Base-by-base conservation (phyloP, 1,284 basidiomycete species). In the Athelia psychrophila region DNA sequence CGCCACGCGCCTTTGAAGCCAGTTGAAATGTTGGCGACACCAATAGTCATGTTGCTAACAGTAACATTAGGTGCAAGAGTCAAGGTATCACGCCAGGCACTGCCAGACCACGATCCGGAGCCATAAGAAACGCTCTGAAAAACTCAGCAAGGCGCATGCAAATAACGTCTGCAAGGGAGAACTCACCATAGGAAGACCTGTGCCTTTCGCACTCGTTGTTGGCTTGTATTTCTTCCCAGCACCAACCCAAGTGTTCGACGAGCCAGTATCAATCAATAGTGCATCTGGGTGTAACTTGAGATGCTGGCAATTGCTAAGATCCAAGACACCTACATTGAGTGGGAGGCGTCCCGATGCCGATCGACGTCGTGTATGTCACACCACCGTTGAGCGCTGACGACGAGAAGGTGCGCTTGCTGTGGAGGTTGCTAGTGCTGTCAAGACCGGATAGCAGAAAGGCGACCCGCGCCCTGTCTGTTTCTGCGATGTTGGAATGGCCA, bases 41-140 rank as follows among this genome's bases (percentile, higher is more conserved):
- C 83, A 53, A 86, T 82, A 16, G 79, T 81, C 60, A 85, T 83
- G 15, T 64, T 49, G 13, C 27, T 30, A 30, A 30, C 27, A 13
- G 13, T 47, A 13, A 20, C 13, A 20, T 19, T 42, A 23, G 18
- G 40, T 16, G 40, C 18, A 42, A 30, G 27, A 30, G 27, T 30
- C 27, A 30, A 13, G 6, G 27, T 30, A 30, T 30, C 27, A 13
- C 27, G 27, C 27, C 27, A 30, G 13, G 27, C 27, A 13, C 27
- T 30, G 6, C 64, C 67, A 35, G 54, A 58, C 52, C 68, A 68
- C 6, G 48, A 61, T 6, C 64, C 64, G 2, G 58, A 63, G 33
- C 66, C 65, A 4, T 67, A 30, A 30, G 27, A 30, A 30, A 30
- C 27, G 13, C 6, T 30, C 27, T 30, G 27, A 13, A 30, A 30